phyloP scores from a whole-genome alignment of 495 filamentous ascomycete genomes.

The Aspergillus hancockii region DNA sequence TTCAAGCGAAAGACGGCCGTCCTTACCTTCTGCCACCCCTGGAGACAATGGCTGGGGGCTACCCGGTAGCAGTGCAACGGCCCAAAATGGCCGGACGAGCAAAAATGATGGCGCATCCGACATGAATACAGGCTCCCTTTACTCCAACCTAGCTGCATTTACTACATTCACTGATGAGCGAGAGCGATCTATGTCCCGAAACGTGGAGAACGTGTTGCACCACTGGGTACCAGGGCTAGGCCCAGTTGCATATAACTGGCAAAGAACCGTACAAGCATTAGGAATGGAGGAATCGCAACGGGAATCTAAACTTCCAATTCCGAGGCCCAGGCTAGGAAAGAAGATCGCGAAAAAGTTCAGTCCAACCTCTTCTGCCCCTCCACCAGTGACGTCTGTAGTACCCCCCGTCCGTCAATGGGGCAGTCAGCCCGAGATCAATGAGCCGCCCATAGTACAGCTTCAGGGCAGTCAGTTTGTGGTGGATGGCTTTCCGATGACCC shows the following conservation, averaged over 20 bases:
- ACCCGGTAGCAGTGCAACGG: background rate
- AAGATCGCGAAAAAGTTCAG: conserved; percentile 21
- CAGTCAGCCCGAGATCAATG: conserved; percentile 39
- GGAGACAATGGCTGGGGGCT: background rate
- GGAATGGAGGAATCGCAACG: conserved; percentile 25
- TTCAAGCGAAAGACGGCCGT: no score
- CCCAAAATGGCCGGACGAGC: background rate
- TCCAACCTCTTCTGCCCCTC: conserved; percentile 20
- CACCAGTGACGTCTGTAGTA: conserved; percentile 28
- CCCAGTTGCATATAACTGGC: conserved; percentile 43
- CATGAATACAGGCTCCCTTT: conserved; percentile 2
- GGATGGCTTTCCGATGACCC: conserved; percentile 43
- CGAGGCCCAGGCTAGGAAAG: conserved; percentile 27
- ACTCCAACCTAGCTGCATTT: conserved; percentile 33
- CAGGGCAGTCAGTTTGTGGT: conserved; percentile 42
- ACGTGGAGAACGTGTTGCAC: conserved; percentile 35
- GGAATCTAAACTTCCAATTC: conserved; percentile 20
- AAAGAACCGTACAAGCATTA: conserved; percentile 25
- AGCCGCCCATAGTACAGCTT: conserved; percentile 19
- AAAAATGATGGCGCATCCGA: background rate
- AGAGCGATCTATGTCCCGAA: conserved; percentile 24
- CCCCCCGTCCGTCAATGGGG: conserved; percentile 32
- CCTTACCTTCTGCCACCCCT: background rate
- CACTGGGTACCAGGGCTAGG: conserved; percentile 45
- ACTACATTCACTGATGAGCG: conserved; percentile 27